Evolutionary conservation across 2,329 filamentous ascomycete genomes (phyloP).

Genomic region (Fusarium sp.): DNA sequence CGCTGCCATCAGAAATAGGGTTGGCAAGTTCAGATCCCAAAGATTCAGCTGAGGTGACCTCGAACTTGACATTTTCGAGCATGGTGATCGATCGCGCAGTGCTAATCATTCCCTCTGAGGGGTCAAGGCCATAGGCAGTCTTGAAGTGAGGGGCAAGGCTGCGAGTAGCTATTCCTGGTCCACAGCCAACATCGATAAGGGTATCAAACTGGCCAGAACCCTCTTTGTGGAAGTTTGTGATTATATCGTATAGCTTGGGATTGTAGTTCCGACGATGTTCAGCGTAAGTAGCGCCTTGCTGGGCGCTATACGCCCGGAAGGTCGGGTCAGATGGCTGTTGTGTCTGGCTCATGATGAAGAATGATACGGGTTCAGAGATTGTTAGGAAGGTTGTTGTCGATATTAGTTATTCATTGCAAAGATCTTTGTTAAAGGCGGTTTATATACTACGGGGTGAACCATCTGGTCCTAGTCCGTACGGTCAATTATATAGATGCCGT

Average conservation of each 20-base stretch:
- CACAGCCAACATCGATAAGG: neutral
- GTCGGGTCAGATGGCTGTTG: neutral
- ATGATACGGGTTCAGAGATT: no score
- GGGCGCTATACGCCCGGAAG: neutral
- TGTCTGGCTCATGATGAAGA: neutral
- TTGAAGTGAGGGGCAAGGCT: neutral
- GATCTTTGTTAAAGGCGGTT: neutral
- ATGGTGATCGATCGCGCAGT: neutral
- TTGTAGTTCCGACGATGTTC: neutral
- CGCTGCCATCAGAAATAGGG: neutral
- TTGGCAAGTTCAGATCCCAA: neutral
- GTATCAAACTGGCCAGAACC: neutral
- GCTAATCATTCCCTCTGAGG: constrained; percentile 1
- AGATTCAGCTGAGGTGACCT: neutral
- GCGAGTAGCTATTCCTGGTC: neutral
- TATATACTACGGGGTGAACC: no score
- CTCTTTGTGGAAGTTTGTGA: neutral
- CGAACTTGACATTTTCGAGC: neutral
- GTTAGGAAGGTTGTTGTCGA: neutral
- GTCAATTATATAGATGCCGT: neutral
- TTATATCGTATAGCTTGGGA: neutral
- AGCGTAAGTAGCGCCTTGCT: neutral
- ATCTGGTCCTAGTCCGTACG: neutral
- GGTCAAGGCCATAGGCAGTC: neutral
- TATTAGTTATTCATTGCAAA: neutral